phyloP scores from a whole-genome alignment of 352 stramenopile genomes.

The Salisapilia sapeloensis region DNA sequence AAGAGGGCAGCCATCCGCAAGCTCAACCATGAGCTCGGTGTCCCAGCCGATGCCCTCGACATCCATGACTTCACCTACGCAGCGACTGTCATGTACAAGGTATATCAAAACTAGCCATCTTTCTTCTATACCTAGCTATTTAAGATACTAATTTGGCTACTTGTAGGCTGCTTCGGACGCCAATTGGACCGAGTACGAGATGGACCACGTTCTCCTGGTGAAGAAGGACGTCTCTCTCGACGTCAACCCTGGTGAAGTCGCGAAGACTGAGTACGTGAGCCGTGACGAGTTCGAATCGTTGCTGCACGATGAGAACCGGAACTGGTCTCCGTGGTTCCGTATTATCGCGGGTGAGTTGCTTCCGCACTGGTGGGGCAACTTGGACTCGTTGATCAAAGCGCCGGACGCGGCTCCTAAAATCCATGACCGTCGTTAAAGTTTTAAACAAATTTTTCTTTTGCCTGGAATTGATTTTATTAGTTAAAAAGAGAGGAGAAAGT shows the following conservation, averaged over 20 bases:
- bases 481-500: constrained; percentile 20
- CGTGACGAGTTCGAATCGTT: constrained; percentile 30
- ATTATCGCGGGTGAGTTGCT: constrained; percentile 55
- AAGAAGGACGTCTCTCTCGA: constrained; percentile 65
- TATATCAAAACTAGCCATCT: constrained; percentile 25
- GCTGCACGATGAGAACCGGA: constrained; percentile 28
- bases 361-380: constrained; percentile 52
- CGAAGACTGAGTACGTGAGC: constrained; percentile 80
- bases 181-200: constrained; percentile 96
- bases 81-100: constrained; percentile 97
- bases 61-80: constrained; percentile 90
- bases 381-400: constrained; percentile 35
- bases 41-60: constrained; percentile 69
- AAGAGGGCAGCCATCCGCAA: constrained; percentile 95
- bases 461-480: not conserved
- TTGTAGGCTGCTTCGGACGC: constrained; percentile 44
- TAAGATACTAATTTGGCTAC: constrained; percentile 7
- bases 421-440: constrained; percentile 29
- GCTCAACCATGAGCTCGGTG: constrained; percentile 96
- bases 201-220: constrained; percentile 96
- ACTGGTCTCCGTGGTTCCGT: constrained; percentile 75
- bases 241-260: constrained; percentile 90
- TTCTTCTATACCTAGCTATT: constrained; percentile 15
- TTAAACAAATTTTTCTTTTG: not conserved
- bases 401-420: constrained; percentile 32